Evolutionary conservation across 2,329 filamentous ascomycete species (phyloP).

Genomic region (Penicillium sp.): DNA sequence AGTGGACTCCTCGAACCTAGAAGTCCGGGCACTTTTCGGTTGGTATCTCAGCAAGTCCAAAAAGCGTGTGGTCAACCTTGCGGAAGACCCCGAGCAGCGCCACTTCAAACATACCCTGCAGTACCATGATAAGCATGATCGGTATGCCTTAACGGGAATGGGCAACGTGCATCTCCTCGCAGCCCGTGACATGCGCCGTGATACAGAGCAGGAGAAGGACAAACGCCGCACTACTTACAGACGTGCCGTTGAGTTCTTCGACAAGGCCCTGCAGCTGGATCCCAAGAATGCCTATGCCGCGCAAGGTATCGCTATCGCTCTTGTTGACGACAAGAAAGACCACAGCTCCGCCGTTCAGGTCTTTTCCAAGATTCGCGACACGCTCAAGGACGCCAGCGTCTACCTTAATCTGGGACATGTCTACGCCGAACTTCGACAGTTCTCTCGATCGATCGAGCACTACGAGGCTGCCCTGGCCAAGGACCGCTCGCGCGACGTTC

Average conservation of each 20-base stretch:
- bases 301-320: slow-evolving; percentile 89
- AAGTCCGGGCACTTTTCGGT: slow-evolving; percentile 88
- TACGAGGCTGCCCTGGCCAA: slow-evolving; percentile 84
- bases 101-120: slow-evolving; percentile 97
- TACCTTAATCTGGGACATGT: slow-evolving; percentile 93
- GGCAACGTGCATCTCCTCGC: slow-evolving; percentile 87
- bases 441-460: slow-evolving; percentile 83
- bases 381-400: slow-evolving; percentile 81
- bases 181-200: slow-evolving; percentile 90
- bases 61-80: slow-evolving; percentile 75
- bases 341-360: slow-evolving; percentile 78
- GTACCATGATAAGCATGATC: slow-evolving; percentile 93
- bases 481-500: slow-evolving; percentile 73
- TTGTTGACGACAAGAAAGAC: slow-evolving; percentile 93
- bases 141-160: slow-evolving; percentile 96
- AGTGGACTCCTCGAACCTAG: slow-evolving; percentile 77
- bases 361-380: slow-evolving; percentile 86
- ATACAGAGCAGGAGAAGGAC: slow-evolving; percentile 84
- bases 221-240: slow-evolving; percentile 84
- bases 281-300: slow-evolving; percentile 94
- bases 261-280: slow-evolving; percentile 94
- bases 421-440: slow-evolving; percentile 87
- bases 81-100: slow-evolving; percentile 85
- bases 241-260: slow-evolving; percentile 96
- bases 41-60: slow-evolving; percentile 93